phyloP scores from a whole-genome alignment of 176 grass and related monocot genomes.

The Musa itinerans region DNA sequence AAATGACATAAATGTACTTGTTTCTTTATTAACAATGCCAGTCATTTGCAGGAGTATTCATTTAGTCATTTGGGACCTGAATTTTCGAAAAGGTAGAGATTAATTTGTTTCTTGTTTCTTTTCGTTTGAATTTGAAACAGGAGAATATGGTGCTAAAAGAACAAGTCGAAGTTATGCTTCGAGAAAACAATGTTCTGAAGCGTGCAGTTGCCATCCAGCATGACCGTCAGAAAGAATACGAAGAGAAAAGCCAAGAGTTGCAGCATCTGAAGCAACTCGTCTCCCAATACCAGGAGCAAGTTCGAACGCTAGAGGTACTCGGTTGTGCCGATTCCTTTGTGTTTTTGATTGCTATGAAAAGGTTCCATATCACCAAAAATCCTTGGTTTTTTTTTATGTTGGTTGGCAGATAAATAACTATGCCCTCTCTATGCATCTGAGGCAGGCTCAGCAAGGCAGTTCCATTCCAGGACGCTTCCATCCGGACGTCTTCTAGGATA shows the following conservation, averaged over 20 bases:
- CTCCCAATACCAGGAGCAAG: conserved; percentile 61
- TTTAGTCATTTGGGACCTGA: no score
- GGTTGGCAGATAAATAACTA: conserved; percentile 2
- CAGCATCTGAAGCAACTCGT: conserved; percentile 58
- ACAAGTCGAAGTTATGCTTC: conserved; percentile 34
- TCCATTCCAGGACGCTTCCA: background rate
- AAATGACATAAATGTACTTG: no score
- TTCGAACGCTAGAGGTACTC: conserved; percentile 59
- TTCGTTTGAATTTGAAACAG: conserved; percentile 16
- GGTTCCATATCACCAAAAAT: no score
- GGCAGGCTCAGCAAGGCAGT: background rate
- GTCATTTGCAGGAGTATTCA: no score
- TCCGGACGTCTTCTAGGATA: background rate
- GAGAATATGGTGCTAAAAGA: conserved; percentile 51
- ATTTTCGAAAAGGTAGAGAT: no score
- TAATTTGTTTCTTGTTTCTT: no score
- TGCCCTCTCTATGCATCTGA: background rate
- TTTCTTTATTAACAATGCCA: no score
- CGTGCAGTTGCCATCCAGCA: conserved; percentile 64
- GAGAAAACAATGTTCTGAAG: conserved; percentile 68
- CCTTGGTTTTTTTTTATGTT: background rate
- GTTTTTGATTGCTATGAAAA: no score
- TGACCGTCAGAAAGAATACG: conserved; percentile 55
- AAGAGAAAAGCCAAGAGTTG: conserved; percentile 42
- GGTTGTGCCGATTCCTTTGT: no score